Base-by-base conservation (phyloP, 768 basidiomycete species). In the Harrya chromipes region DNA sequence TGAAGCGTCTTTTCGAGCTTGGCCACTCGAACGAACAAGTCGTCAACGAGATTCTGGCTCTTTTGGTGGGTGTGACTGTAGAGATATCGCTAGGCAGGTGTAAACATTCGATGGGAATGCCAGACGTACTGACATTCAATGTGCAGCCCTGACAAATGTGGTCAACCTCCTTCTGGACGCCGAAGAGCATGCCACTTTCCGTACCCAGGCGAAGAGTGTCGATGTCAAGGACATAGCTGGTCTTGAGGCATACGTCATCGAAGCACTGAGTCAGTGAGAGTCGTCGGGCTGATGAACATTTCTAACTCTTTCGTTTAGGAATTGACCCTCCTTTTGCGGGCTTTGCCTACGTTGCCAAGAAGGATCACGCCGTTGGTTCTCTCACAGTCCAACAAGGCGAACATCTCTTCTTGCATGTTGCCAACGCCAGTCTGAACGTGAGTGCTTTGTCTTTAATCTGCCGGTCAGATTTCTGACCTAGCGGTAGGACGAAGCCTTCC, bases 291-390 rank as follows among this genome's bases (percentile, higher is more conserved):
- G 11, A 23, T 4, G 40, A 23, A 23, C 12, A 3, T 34, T 50
- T 13, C 47, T 62, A 17, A 63, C 34, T 12, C 17, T 14, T 24
- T 8, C 49, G 2, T 45, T 9, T 45, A 90, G 87, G 89, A 46
- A 72, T 88, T 42, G 83, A 85, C 38, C 87, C 89, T 10, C 77
- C 83, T 4, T 83, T 90, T 72, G 77, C 75, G 46, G 87, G 89
- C 47, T 78, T 80, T 27, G 83, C 78, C 59, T 85, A 85, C 43
- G 63, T 78, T 47, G 76, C 79, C 0, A 64, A 75, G 40, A 72
- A 72, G 42, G 74, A 81, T 34, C 70, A 75, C 27, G 57, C 64
- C 0, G 57, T 84, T 27, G 74, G 73, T 52, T 71, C 68, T 4
- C 62, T 75, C 13, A 58, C 58, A 2, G 61, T 83, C 41, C 72